phyloP scores from a whole-genome alignment of 352 stramenopile genomes.

The Phytophthora citricola region DNA sequence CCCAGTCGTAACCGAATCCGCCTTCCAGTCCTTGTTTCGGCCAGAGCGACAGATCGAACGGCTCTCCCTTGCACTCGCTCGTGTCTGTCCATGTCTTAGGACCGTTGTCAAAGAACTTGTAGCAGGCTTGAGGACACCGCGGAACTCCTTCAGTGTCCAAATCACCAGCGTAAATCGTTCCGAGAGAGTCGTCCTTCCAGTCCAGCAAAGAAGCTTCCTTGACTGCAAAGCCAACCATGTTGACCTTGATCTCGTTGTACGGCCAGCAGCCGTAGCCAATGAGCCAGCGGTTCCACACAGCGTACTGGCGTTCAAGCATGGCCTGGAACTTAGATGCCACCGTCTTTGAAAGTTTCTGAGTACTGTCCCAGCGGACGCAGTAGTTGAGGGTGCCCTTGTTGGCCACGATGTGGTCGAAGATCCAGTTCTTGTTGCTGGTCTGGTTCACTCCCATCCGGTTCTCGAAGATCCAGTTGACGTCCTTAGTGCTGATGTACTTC shows the following conservation, averaged over 20 bases:
- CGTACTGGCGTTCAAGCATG: slow-evolving; percentile 49
- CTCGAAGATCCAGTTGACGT: slow-evolving; percentile 29
- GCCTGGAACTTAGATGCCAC: slow-evolving; percentile 43
- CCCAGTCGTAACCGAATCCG: slow-evolving; percentile 28
- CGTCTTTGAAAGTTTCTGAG: slow-evolving; percentile 38
- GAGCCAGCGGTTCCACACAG: slow-evolving; percentile 47
- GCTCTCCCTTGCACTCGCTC: slow-evolving; percentile 33
- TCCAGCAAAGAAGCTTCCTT: slow-evolving; percentile 17
- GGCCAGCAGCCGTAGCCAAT: slow-evolving; percentile 31
- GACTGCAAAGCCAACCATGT: slow-evolving; percentile 27
- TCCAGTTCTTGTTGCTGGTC: slow-evolving; percentile 40
- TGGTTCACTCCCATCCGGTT: slow-evolving; percentile 34
- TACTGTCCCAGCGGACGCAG: slow-evolving; percentile 51
- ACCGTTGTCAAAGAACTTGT: slow-evolving; percentile 41
- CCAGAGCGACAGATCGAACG: slow-evolving; percentile 51
- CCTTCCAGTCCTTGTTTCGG: slow-evolving; percentile 34
- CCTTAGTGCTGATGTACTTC: slow-evolving; percentile 28
- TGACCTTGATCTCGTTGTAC: slow-evolving; percentile 31
- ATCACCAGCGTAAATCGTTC: slow-evolving; percentile 36
- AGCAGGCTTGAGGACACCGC: slow-evolving; percentile 40
- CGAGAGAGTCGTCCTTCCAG: slow-evolving; percentile 28
- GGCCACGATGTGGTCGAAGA: slow-evolving; percentile 52
- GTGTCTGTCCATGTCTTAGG: slow-evolving; percentile 27
- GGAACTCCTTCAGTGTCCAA: slow-evolving; percentile 37
- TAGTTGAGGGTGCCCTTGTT: slow-evolving; percentile 54